Evolutionary conservation across 78 protist species (phyloP), one percentile per base, ranked within the genome.

Genomic region (Acrasis kona): DNA sequence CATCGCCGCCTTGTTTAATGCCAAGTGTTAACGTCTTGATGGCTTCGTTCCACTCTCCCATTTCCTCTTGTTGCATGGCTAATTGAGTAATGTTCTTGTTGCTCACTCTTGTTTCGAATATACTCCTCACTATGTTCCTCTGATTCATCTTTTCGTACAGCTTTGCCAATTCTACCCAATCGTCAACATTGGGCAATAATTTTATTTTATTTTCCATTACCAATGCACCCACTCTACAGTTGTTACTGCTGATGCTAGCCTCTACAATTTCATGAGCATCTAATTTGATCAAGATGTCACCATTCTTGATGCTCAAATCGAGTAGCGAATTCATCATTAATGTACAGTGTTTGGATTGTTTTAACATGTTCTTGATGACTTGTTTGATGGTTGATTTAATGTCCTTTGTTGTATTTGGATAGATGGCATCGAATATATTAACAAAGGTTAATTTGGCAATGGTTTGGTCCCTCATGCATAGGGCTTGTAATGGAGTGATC

Each of bases 401-500:
- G 19, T 50, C 61, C 19, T 19, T 50, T 50, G 61, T n/a, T n/a
- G 19, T 50, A n/a, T 50, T 19, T 10, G 39, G 70, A 10, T 34
- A 72, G 19, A 77, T 5, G 36, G 41, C 34, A 1, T 5, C 0
- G 35, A 79, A 70, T 35, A 79, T 57, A 31, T 0, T 1, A 3
- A 12, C 12, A 2, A 80, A 19, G 2, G 37, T 29, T 30, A 0
- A 2, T 27, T 75, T 67, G 0, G 84, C 78, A n/a, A 58, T 0
- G 3, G 5, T 12, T 7, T 64, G 8, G 64, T 80, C 84, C 40
- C 38, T 31, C 19, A 65, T 41, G 72, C 38, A 5, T 42, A 72
- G 66, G 40, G 79, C 78, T 12, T 73, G 72, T 61, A 72, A 34
- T 28, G 78, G 78, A 38, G 6, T 38, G 12, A 80, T 2, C 35